A percentile compares a stretch with the other conserved stretches of the same genome.
These are phyloP conservation scores for Tuber indicum DNA, from an alignment of 495 filamentous ascomycete genomes.

Conservation along the genomic window DNA sequence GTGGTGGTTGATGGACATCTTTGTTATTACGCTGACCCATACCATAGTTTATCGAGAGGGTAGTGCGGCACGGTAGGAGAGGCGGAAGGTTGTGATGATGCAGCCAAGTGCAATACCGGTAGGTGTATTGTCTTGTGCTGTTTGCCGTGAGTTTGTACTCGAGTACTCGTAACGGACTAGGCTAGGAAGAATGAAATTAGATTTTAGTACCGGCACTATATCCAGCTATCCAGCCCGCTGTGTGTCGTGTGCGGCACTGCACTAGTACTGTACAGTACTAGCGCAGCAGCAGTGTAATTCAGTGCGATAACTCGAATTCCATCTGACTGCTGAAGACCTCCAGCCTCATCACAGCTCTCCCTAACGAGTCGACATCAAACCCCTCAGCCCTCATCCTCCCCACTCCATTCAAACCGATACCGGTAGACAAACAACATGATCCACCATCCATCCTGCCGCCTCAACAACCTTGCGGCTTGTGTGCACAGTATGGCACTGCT, in stretches of 20 bases:
- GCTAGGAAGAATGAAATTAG: too few species aligned
- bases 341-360: background rate
- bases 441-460: background rate
- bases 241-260: too few species aligned
- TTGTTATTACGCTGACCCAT: background rate
- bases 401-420: background rate
- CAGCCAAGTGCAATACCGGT: background rate
- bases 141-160: background rate
- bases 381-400: background rate
- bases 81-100: background rate
- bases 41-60: background rate
- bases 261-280: too few species aligned
- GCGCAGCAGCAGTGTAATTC: background rate
- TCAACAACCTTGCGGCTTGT: too few species aligned
- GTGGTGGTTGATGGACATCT: background rate
- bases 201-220: too few species aligned
- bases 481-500: background rate
- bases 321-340: background rate
- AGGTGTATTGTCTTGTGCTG: background rate
- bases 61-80: background rate
- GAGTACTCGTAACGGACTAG: too few species aligned
- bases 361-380: background rate
- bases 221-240: background rate
- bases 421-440: background rate
- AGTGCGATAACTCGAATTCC: background rate